Percentiles rank a stretch among this genome's conserved stretches.
These are phyloP conservation scores for Hypoxylon sp. DNA, from an alignment of 2,329 filamentous ascomycete species.

Conservation along the genomic window DNA sequence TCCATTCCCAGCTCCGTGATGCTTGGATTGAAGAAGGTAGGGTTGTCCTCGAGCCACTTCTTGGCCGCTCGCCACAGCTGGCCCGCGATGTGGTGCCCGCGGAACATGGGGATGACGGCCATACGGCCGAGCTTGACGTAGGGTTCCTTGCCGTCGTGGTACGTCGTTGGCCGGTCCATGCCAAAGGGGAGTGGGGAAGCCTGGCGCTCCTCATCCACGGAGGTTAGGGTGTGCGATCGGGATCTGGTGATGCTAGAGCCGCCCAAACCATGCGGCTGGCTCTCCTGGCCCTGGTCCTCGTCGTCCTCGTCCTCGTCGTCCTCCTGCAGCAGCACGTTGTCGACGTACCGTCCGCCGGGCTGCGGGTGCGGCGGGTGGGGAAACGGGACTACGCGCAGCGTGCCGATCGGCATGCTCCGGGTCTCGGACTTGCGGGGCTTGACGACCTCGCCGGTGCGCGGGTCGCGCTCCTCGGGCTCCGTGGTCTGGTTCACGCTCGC, in stretches of 20 bases:
- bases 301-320: slow-evolving; percentile 44
- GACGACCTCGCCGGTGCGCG: slow-evolving; percentile 58
- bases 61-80: slow-evolving; percentile 77
- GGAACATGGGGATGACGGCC: slow-evolving; percentile 76
- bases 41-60: slow-evolving; percentile 76
- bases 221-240: slow-evolving; percentile 39
- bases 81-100: slow-evolving; percentile 75
- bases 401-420: slow-evolving; percentile 74
- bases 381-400: slow-evolving; percentile 85
- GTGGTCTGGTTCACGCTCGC: slow-evolving; percentile 69
- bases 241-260: slow-evolving; percentile 39
- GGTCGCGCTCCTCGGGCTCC: slow-evolving; percentile 62
- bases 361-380: slow-evolving; percentile 78
- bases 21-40: slow-evolving; percentile 67
- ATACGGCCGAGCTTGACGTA: slow-evolving; percentile 88
- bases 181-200: slow-evolving; percentile 47
- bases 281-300: slow-evolving; percentile 36
- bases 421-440: slow-evolving; percentile 63
- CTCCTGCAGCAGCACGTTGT: slow-evolving; percentile 59
- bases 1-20: slow-evolving; percentile 63
- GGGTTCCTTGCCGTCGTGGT: slow-evolving; percentile 75
- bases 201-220: slow-evolving; percentile 46
- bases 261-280: slow-evolving; percentile 39
- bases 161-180: slow-evolving; percentile 64
- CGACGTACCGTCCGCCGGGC: slow-evolving; percentile 64